Evolutionary conservation across 2,329 filamentous ascomycete genomes (phyloP).

Genomic region (Xylaria sp.): DNA sequence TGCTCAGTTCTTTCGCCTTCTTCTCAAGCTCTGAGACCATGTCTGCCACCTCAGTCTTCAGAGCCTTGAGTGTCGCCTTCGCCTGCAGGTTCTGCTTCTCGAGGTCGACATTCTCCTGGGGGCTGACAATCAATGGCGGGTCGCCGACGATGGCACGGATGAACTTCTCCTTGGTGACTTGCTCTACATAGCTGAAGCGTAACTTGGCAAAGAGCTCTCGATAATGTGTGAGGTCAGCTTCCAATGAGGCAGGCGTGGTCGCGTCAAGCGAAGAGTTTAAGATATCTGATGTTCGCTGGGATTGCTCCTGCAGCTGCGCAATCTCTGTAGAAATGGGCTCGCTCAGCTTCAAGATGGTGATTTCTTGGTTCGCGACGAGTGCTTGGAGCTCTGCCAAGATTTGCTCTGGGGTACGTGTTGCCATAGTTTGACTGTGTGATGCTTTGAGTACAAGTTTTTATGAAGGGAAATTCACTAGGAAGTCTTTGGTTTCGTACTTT

Average conservation of each 20-base stretch:
- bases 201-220: constrained; percentile 96
- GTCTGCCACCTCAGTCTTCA: constrained; percentile 80
- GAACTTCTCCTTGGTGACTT: constrained; percentile 98
- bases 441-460: not conserved
- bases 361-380: constrained; percentile 67
- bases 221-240: constrained; percentile 88
- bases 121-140: constrained; percentile 84
- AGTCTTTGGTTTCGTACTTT: too few species aligned
- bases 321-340: constrained; percentile 73
- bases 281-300: constrained; percentile 75
- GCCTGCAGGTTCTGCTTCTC: constrained; percentile 73
- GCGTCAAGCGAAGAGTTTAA: constrained; percentile 72
- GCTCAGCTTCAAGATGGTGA: constrained; percentile 80
- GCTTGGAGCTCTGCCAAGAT: constrained; percentile 61
- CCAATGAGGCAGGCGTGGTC: constrained; percentile 78
- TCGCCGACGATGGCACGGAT: constrained; percentile 91
- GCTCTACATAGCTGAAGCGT: constrained; percentile 96
- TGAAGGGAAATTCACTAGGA: not conserved
- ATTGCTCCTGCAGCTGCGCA: constrained; percentile 50
- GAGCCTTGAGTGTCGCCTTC: constrained; percentile 80
- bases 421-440: constrained; percentile 37
- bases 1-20: constrained; percentile 67
- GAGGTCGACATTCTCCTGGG: constrained; percentile 81
- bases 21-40: constrained; percentile 78
- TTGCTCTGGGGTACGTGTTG: constrained; percentile 49